Evolutionary conservation across 495 filamentous ascomycete genomes (phyloP), one percentile per base, ranked within the genome.

Genomic region (Amphirosellinia nigrospora): DNA sequence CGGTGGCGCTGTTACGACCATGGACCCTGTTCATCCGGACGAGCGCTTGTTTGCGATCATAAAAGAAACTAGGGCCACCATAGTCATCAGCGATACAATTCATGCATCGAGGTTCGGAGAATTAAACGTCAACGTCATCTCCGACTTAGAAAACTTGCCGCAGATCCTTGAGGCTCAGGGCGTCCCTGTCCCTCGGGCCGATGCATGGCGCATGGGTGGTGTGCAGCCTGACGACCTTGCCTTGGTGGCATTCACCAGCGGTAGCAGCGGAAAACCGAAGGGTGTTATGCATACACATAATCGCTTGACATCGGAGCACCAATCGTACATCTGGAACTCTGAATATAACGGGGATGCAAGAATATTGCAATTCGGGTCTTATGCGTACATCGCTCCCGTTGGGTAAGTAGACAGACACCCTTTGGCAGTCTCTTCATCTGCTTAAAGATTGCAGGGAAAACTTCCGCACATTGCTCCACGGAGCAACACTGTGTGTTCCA

Each of bases 61-160:
- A 48, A n/a, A 48, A 23, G 45, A 48, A 48, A 48, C 45, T 21
- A 48, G 45, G 11, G 45, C 45, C 45, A 48, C 45, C 19, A 48
- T 48, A 48, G 45, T 48, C 45, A 48, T 48, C 45, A 48, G 45
- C 45, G 45, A 48, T 10, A 48, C 45, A 8, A 48, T 9, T 48
- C 45, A 48, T 21, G 45, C 45, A 48, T 48, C 45, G 45, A 48
- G 45, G 45, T 48, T 48, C n/a, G n/a, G n/a, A 48, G 45, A 48
- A 48, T 48, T 48, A 48, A 48, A 48, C 6, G 45, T 48, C 7
- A 48, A 48, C n/a, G n/a, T 48, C 45, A 48, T 48, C 45, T 48
- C 45, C 8, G 45, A 48, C 45, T 48, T 48, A 21, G 45, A 48
- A 48, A 48, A 23, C n/a, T 10, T 48, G 45, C 45, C 45, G 7